Conservation (phyloP, 768 basidiomycete species). For the Boletus barrowsii region DNA sequence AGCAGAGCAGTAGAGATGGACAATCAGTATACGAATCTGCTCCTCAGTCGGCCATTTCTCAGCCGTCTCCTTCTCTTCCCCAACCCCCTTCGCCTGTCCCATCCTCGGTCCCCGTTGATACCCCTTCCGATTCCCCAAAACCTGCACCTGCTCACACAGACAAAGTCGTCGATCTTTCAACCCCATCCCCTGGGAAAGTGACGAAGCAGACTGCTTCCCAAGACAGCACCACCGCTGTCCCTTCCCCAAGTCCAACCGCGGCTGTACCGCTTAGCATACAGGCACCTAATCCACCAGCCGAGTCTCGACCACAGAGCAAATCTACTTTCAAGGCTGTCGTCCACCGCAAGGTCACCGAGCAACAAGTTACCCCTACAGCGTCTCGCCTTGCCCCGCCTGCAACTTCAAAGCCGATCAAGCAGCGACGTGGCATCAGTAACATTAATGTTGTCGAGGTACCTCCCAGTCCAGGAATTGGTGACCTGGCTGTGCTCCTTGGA, state of each 20-base stretch:
- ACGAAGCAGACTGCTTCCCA: slow-evolving; percentile 1
- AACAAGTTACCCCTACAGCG: slow-evolving; percentile 14
- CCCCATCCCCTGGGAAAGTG: neutral
- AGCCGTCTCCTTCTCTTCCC: slow-evolving; percentile 2
- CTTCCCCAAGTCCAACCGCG: slow-evolving; percentile 1
- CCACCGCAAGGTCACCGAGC: slow-evolving; percentile 51
- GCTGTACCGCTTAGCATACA: slow-evolving; percentile 3
- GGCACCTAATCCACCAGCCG: slow-evolving; percentile 6
- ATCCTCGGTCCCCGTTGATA: neutral
- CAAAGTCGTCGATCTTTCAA: neutral
- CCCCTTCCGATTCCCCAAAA: neutral
- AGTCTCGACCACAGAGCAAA: slow-evolving; percentile 11
- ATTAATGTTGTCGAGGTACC: slow-evolving; percentile 32
- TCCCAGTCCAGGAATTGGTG: slow-evolving; percentile 47
- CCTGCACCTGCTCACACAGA: neutral
- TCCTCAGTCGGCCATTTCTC: slow-evolving; percentile 14
- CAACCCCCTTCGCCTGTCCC: neutral
- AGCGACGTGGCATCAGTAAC: slow-evolving; percentile 26
- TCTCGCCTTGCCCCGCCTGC: slow-evolving; percentile 16
- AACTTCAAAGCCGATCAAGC: slow-evolving; percentile 28
- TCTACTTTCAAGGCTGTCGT: slow-evolving; percentile 54
- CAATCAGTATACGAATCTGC: slow-evolving; percentile 14
- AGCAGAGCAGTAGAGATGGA: slow-evolving; percentile 3
- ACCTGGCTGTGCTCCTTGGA: slow-evolving; percentile 52
- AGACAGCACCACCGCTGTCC: neutral